Conservation (phyloP, 805 yeast genomes). For the Debaryomyces hansenii region DNA sequence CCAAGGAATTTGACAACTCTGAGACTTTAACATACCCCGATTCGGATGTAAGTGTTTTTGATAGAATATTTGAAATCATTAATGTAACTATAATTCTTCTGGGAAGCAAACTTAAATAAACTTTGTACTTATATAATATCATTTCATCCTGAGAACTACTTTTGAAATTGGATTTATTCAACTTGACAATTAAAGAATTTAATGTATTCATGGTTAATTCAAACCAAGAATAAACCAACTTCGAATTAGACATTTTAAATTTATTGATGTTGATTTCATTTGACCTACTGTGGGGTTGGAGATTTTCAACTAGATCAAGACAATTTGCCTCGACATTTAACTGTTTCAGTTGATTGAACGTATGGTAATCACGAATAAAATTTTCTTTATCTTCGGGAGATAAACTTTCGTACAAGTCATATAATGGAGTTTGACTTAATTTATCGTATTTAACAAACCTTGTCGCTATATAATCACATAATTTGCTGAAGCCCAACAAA, state of each 20-base stretch:
- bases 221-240: constrained; percentile 15
- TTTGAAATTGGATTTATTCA: not conserved
- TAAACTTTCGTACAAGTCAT: constrained; percentile 21
- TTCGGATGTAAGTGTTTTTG: constrained; percentile 17
- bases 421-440: constrained; percentile 7
- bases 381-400: constrained; percentile 4
- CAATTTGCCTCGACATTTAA: constrained; percentile 26
- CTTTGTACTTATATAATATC: constrained; percentile 9
- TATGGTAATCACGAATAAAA: constrained; percentile 25
- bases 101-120: constrained; percentile 16
- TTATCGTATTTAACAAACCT: constrained; percentile 13
- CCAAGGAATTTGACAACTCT: constrained; percentile 13
- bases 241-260: constrained; percentile 8
- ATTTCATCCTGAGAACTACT: constrained; percentile 1
- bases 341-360: constrained; percentile 25
- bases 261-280: constrained; percentile 3
- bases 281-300: constrained; percentile 4
- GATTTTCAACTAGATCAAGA: constrained; percentile 14
- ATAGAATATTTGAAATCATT: constrained; percentile 17
- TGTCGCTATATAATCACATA: constrained; percentile 23
- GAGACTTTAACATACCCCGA: constrained; percentile 16
- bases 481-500: constrained; percentile 15
- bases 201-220: constrained; percentile 1
- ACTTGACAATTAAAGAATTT: not conserved
- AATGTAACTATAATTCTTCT: constrained; percentile 14